phyloP scores from a whole-genome alignment of 306 rosid species.

The Prosopis cineraria region DNA sequence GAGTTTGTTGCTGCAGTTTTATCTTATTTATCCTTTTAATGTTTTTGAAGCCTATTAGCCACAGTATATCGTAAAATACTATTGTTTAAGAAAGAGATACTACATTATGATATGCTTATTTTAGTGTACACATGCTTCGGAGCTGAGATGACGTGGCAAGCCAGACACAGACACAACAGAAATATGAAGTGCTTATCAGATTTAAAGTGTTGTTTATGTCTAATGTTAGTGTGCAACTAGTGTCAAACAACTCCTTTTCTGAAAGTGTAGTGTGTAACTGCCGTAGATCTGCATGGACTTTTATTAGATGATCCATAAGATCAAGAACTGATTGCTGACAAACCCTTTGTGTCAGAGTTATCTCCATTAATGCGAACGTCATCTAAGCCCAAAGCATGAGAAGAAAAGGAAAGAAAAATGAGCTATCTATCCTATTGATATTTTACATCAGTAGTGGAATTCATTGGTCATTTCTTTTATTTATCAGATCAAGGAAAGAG shows the following conservation, averaged over 20 bases:
- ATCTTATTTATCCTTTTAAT: neutral
- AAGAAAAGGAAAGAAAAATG: neutral
- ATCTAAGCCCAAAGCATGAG: neutral
- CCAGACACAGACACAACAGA: neutral
- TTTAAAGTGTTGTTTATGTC: neutral
- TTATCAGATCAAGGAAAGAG: conserved; percentile 96
- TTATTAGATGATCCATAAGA: neutral
- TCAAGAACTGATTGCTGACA: neutral
- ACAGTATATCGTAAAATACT: neutral
- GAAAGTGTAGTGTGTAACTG: neutral
- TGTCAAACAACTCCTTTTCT: neutral
- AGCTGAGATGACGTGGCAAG: neutral
- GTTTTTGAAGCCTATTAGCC: neutral
- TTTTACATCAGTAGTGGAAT: conserved; percentile 23
- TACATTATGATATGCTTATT: neutral
- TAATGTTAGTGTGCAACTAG: neutral
- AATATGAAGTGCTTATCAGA: neutral
- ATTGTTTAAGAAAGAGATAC: neutral
- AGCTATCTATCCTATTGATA: neutral
- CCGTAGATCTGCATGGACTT: neutral
- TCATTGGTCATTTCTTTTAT: conserved; percentile 34
- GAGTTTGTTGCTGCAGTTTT: conserved; percentile 34
- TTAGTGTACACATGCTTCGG: neutral
- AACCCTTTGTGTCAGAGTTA: neutral
- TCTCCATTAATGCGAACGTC: neutral